phyloP scores from a whole-genome alignment of 1,139 yeast species.

The Suhomyces guaymorum region DNA sequence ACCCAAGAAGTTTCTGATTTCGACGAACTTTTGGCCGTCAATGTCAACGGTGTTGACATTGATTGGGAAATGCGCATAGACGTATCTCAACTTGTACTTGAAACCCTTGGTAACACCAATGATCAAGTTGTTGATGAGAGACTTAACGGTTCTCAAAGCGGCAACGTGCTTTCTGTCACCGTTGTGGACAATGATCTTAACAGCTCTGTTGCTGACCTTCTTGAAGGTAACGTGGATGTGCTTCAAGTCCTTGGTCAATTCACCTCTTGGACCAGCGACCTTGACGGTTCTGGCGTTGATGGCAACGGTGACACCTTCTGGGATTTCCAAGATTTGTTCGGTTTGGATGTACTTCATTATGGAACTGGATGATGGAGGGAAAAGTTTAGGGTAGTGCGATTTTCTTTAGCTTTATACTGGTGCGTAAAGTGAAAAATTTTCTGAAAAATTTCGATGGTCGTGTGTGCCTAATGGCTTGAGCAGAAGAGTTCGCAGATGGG shows the following conservation, averaged over 20 bases:
- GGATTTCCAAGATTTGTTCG: constrained; percentile 87
- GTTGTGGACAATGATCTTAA: constrained; percentile 92
- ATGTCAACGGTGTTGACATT: constrained; percentile 85
- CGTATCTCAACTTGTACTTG: constrained; percentile 99
- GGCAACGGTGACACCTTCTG: constrained; percentile 89
- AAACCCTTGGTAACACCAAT: constrained; percentile 99
- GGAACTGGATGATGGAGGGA: constrained; percentile 22
- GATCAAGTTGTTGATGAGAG: constrained; percentile 89
- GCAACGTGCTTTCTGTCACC: constrained; percentile 99
- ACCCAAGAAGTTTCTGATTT: constrained; percentile 99
- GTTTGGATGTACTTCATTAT: constrained; percentile 92
- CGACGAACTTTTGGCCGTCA: constrained; percentile 76
- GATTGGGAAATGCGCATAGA: constrained; percentile 99
- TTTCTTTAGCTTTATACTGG: constrained; percentile 3
- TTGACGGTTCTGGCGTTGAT: constrained; percentile 90
- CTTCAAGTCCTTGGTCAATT: constrained; percentile 83
- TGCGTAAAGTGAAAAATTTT: constrained; percentile 10
- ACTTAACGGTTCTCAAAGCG: constrained; percentile 97
- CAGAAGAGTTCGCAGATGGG: neutral
- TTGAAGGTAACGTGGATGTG: constrained; percentile 93
- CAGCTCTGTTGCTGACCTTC: constrained; percentile 68
- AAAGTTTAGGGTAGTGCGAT: constrained; percentile 6
- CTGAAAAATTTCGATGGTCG: constrained; percentile 10
- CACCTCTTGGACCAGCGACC: constrained; percentile 99
- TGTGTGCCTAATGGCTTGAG: constrained; percentile 2